Percentiles rank a stretch among this genome's conserved stretches.
Conservation (phyloP, 2,329 filamentous ascomycete genomes). For the Bipolaris victoriae region DNA sequence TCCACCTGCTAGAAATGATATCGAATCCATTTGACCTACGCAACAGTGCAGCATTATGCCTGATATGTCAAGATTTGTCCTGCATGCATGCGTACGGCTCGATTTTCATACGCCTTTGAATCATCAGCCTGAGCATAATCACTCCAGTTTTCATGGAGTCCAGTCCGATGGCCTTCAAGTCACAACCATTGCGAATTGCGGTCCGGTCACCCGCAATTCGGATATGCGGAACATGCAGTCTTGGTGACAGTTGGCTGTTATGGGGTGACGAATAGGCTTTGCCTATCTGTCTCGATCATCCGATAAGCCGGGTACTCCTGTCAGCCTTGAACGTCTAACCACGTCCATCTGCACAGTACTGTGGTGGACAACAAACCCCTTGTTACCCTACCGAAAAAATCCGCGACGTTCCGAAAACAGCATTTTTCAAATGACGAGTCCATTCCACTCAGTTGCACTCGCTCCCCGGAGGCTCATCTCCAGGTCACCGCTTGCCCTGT, state of each 20-base stretch:
- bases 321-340: neutral
- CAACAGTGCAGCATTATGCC: neutral
- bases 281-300: neutral
- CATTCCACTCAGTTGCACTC: neutral
- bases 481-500: neutral
- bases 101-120: neutral
- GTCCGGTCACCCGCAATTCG: neutral
- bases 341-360: neutral
- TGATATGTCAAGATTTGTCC: neutral
- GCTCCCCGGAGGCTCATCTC: neutral
- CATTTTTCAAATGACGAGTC: neutral
- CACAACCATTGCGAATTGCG: neutral
- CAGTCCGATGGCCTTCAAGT: neutral
- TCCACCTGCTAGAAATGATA: neutral
- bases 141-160: neutral
- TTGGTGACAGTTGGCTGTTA: too few species aligned
- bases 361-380: neutral
- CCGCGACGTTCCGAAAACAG: neutral
- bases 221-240: constrained; percentile 5
- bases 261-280: too few species aligned
- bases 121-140: neutral
- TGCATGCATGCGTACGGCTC: neutral
- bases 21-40: neutral
- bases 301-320: neutral
- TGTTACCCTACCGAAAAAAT: neutral